These are phyloP conservation scores for Aspergillus sclerotioniger DNA, from an alignment of 495 filamentous ascomycete species.

Conservation along the genomic window DNA sequence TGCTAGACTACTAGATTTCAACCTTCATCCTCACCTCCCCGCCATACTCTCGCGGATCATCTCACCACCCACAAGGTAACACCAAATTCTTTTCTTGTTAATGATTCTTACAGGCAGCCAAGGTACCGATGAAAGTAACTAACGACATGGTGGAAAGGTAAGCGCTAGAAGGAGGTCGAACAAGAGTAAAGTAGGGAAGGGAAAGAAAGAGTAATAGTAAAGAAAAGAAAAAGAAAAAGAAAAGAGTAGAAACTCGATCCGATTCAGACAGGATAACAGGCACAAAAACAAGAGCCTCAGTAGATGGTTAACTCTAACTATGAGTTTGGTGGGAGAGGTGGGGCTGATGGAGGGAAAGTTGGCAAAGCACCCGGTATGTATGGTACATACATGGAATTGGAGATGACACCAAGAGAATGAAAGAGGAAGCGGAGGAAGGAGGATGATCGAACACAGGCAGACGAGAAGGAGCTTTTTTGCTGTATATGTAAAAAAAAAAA, in stretches of 20 bases:
- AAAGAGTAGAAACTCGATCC: background rate
- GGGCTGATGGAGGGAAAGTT: background rate
- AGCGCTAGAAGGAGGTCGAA: background rate
- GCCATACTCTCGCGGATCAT: too few relatives aligned
- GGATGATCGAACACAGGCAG: background rate
- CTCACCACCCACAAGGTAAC: background rate
- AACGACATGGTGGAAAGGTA: background rate
- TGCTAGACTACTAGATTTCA: too few relatives aligned
- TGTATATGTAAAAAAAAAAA: slow-evolving; percentile 5
- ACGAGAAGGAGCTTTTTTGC: too few relatives aligned
- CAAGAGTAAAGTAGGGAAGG: background rate
- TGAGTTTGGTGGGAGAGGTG: background rate
- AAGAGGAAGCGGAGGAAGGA: slow-evolving; percentile 9
- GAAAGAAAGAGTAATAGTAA: too few relatives aligned
- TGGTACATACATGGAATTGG: slow-evolving; percentile 2
- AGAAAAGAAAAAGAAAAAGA: slow-evolving; percentile 3
- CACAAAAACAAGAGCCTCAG: background rate
- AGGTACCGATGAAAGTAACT: background rate
- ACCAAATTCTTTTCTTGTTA: background rate
- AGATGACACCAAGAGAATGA: slow-evolving; percentile 5
- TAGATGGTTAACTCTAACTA: background rate
- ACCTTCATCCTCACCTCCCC: too few relatives aligned
- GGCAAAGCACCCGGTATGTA: background rate
- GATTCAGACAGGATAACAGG: slow-evolving; percentile 6
- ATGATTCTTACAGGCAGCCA: background rate